Conservation (phyloP, 495 filamentous ascomycete genomes). For the Sporormia fimetaria region DNA sequence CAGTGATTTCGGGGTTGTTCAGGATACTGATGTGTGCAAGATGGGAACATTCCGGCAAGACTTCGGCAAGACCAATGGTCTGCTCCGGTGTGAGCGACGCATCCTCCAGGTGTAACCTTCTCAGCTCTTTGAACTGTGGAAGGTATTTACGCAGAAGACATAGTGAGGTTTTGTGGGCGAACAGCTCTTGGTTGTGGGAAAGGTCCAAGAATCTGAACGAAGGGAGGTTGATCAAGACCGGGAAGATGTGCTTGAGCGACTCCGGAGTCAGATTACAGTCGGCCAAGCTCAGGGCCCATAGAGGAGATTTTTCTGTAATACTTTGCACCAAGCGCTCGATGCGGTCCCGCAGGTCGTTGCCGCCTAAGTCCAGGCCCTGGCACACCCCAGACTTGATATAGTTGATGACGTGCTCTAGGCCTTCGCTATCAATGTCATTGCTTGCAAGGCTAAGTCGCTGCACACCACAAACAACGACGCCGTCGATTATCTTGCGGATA, state of each 20-base stretch:
- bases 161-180: constrained; percentile 66
- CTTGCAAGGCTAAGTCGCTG: constrained; percentile 70
- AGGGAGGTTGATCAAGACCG: constrained; percentile 56
- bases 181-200: constrained; percentile 76
- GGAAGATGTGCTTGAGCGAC: constrained; percentile 63
- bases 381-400: constrained; percentile 66
- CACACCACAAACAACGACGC: constrained; percentile 59
- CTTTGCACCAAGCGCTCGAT: constrained; percentile 55
- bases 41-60: constrained; percentile 71
- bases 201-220: constrained; percentile 82
- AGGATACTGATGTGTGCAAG: constrained; percentile 81
- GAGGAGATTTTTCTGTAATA: constrained; percentile 48
- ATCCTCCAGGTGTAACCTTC: constrained; percentile 77
- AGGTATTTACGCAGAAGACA: constrained; percentile 69
- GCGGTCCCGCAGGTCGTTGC: constrained; percentile 67
- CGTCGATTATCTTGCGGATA: constrained; percentile 63
- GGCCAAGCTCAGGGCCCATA: constrained; percentile 77
- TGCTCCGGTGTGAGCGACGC: constrained; percentile 79
- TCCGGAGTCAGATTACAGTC: constrained; percentile 69
- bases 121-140: constrained; percentile 66
- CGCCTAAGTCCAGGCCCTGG: constrained; percentile 85
- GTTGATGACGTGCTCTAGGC: constrained; percentile 60
- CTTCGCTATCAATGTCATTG: constrained; percentile 61
- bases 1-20: constrained; percentile 63
- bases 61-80: constrained; percentile 77